A percentile compares a stretch with the other conserved stretches of the same genome.
These are phyloP conservation scores for Fusarium siculi DNA, from an alignment of 2,329 filamentous ascomycete species.

Conservation along the genomic window DNA sequence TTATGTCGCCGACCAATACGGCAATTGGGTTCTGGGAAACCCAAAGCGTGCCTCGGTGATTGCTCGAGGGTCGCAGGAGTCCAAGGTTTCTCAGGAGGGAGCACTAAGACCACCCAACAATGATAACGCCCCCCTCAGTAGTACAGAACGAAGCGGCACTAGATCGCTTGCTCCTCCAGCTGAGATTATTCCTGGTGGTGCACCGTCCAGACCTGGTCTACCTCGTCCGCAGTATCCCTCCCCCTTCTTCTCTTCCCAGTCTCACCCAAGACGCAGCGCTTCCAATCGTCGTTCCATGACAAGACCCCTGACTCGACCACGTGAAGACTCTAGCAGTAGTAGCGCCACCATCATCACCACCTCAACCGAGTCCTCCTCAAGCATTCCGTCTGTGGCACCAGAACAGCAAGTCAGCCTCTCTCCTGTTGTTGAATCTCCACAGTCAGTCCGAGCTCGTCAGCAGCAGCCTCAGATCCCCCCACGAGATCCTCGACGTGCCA, in stretches of 20 bases:
- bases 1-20: constrained; percentile 63
- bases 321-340: constrained; percentile 46
- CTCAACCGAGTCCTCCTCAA: constrained; percentile 42
- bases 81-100: constrained; percentile 19
- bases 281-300: constrained; percentile 35
- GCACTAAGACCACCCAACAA: constrained; percentile 32
- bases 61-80: constrained; percentile 37
- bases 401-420: constrained; percentile 53
- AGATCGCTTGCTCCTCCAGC: constrained; percentile 44
- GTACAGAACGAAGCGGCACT: not conserved
- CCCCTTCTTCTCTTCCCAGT: constrained; percentile 41
- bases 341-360: constrained; percentile 49
- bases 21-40: constrained; percentile 64
- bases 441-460: constrained; percentile 46
- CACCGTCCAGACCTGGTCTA: constrained; percentile 33
- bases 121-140: constrained; percentile 18
- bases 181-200: constrained; percentile 45
- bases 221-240: constrained; percentile 38
- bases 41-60: constrained; percentile 44
- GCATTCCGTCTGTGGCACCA: constrained; percentile 30
- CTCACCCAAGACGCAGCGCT: constrained; percentile 35
- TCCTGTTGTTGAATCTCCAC: constrained; percentile 61
- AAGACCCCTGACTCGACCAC: constrained; percentile 38
- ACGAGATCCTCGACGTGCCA: constrained; percentile 38
- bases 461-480: constrained; percentile 46